phyloP scores from a whole-genome alignment of 352 stramenopile species.

The Elongisporangium undulatum region DNA sequence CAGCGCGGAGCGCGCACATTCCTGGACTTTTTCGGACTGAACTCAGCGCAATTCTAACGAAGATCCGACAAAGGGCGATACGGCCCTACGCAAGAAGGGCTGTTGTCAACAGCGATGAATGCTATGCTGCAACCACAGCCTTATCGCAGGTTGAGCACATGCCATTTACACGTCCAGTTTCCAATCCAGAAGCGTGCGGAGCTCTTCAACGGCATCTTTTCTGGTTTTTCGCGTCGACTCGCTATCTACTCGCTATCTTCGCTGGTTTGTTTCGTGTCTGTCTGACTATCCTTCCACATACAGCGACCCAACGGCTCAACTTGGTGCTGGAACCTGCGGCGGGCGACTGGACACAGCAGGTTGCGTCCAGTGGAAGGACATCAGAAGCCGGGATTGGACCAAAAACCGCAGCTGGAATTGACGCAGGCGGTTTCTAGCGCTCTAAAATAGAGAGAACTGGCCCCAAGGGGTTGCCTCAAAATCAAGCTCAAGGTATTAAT shows the following conservation, averaged over 20 bases:
- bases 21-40: slow-evolving; percentile 70
- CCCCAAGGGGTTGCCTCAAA: neutral
- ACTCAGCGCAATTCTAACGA: too few relatives aligned
- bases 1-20: slow-evolving; percentile 62
- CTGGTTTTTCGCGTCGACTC: neutral
- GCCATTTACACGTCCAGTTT: neutral
- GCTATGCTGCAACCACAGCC: too few relatives aligned
- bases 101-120: too few relatives aligned
- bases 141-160: too few relatives aligned
- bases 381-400: neutral
- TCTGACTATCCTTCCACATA: neutral
- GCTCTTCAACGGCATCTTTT: neutral
- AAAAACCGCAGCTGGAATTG: neutral
- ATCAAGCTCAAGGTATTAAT: neutral
- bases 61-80: too few relatives aligned
- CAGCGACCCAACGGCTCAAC: neutral
- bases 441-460: neutral
- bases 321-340: neutral
- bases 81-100: too few relatives aligned
- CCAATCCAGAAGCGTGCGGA: neutral
- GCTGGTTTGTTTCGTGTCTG: neutral
- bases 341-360: neutral
- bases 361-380: neutral
- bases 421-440: neutral
- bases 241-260: neutral